Percentiles rank a stretch among this genome's conserved stretches.
Evolutionary conservation across 1,139 yeast genomes (phyloP).

Genomic region (Debaryomyces coudertii): DNA sequence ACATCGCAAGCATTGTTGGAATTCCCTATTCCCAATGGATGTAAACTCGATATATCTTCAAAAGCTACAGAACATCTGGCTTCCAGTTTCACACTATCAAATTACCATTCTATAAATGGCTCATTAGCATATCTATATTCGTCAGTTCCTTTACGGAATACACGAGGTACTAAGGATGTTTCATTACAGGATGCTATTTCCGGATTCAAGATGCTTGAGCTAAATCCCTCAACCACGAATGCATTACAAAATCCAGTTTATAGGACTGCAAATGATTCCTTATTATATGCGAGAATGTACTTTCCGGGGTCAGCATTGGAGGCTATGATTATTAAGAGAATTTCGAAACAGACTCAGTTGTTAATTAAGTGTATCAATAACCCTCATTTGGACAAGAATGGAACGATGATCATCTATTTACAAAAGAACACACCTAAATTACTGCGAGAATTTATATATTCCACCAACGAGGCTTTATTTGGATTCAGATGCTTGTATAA

Average conservation of each 20-base stretch:
- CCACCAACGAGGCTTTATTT: slow-evolving; percentile 86
- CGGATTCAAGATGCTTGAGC: slow-evolving; percentile 70
- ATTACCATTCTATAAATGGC: slow-evolving; percentile 72
- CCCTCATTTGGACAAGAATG: slow-evolving; percentile 57
- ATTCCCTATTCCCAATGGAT: slow-evolving; percentile 73
- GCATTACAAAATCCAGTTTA: slow-evolving; percentile 9
- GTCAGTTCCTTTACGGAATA: slow-evolving; percentile 56
- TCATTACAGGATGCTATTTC: slow-evolving; percentile 75
- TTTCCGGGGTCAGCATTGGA: slow-evolving; percentile 88
- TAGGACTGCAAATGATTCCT: slow-evolving; percentile 20
- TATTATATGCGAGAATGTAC: slow-evolving; percentile 79
- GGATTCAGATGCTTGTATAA: slow-evolving; percentile 84
- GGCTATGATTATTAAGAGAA: slow-evolving; percentile 78
- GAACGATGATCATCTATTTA: slow-evolving; percentile 67
- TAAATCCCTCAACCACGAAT: slow-evolving; percentile 22
- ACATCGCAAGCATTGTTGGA: slow-evolving; percentile 73
- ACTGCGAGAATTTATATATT: slow-evolving; percentile 77
- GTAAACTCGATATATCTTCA: slow-evolving; percentile 69
- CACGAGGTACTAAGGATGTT: slow-evolving; percentile 55
- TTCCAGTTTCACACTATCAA: slow-evolving; percentile 73
- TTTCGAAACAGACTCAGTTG: slow-evolving; percentile 63
- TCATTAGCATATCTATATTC: slow-evolving; percentile 82
- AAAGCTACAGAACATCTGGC: slow-evolving; percentile 73
- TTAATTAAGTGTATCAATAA: slow-evolving; percentile 76
- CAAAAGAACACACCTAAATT: slow-evolving; percentile 69